These are phyloP conservation scores for Diplodia seriata DNA, from an alignment of 2,329 filamentous ascomycete species.

Conservation along the genomic window DNA sequence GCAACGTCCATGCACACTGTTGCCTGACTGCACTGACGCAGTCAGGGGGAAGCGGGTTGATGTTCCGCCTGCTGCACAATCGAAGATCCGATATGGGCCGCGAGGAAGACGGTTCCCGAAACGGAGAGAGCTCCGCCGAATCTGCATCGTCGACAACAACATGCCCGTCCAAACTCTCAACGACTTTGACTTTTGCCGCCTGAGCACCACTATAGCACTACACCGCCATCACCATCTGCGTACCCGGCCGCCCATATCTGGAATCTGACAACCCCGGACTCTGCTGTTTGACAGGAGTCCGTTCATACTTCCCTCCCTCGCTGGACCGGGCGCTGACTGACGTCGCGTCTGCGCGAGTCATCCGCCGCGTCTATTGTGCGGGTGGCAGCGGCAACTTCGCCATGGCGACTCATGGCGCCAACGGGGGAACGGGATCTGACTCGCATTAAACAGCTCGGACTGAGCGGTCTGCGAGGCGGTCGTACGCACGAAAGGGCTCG, in stretches of 20 bases:
- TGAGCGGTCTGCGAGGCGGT: too few relatives aligned
- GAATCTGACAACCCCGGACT: too few relatives aligned
- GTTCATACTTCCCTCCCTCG: too few relatives aligned
- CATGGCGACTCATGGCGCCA: slow-evolving; percentile 4
- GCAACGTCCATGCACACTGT: not conserved
- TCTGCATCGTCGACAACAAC: not conserved
- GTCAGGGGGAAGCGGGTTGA: not conserved
- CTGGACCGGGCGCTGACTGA: too few relatives aligned
- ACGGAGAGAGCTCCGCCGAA: not conserved
- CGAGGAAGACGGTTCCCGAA: not conserved
- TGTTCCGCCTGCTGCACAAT: not conserved
- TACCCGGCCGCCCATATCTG: too few relatives aligned
- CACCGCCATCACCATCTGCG: too few relatives aligned
- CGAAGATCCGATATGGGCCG: not conserved
- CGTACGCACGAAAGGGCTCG: too few relatives aligned
- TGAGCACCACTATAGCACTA: too few relatives aligned
- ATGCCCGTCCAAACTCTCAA: not conserved
- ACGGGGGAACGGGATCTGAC: not conserved
- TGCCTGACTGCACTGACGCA: not conserved
- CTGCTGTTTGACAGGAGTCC: too few relatives aligned
- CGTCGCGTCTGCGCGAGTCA: slow-evolving; percentile 12
- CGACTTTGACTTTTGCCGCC: too few relatives aligned
- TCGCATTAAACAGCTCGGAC: not conserved
- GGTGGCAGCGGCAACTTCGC: slow-evolving; percentile 7
- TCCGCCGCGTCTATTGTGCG: not conserved